Evolutionary conservation across 768 basidiomycete species (phyloP), one percentile per base, ranked within the genome.

Genomic region (Butyriboletus loyo): DNA sequence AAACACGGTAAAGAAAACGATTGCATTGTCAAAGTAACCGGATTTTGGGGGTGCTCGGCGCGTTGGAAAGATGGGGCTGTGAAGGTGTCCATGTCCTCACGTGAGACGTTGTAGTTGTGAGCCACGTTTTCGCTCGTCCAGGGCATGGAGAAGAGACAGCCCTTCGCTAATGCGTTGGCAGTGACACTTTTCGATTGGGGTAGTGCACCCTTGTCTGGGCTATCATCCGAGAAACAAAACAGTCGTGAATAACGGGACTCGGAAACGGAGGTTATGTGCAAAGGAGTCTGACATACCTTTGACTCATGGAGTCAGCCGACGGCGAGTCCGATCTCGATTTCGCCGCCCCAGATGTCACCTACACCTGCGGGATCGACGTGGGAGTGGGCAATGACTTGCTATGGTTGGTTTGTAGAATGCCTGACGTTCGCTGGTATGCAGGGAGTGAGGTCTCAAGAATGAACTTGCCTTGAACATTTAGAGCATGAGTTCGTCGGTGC

Each of bases 81-180:
- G 62, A 82, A 85, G 34, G 74, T 75, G 63, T 93, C 90, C 76
- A 90, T 89, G 51, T 85, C 81, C 46, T 87, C 82, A 32, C 90
- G 78, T 43, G 85, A 78, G 52, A 93, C 73, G 52, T 80, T 69
- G 68, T 83, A 92, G 38, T 92, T 87, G 28, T 72, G 69, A 0
- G 90, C 90, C 30, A 93, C 87, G 56, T 91, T 93, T 70, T 93
- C 90, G 58, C 85, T 86, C 7, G 90, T 91, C 91, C 91, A 92
- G 7, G 91, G 89, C 91, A 92, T 93, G 30, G 86, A 86, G 64
- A 83, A 73, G 21, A 73, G 64, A 54, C 84, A 85, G 57, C 88
- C 87, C 27, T 68, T 76, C 3, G 88, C 81, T 5, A 81, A 72
- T 11, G 74, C 63, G 62, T 85, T 78, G 15, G 69, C 65, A 24